A percentile compares a stretch with the other conserved stretches of the same genome.
Evolutionary conservation across 371 early-diverging fungal species (phyloP).

Genomic region (Apophysomyces ossiformis): DNA sequence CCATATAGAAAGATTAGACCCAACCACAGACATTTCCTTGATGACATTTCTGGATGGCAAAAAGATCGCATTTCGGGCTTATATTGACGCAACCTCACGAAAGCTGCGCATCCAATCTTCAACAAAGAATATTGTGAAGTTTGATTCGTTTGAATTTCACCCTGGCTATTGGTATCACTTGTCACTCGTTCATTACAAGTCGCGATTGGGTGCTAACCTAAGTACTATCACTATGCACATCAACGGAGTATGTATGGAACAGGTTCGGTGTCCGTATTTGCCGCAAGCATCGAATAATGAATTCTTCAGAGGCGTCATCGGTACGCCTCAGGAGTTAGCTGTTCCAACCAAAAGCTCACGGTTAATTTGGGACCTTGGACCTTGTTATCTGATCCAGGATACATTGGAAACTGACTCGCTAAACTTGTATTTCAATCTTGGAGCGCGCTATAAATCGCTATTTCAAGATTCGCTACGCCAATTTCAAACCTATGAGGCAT

Average conservation of each 20-base stretch:
- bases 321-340: constrained; percentile 43
- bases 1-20: constrained; percentile 66
- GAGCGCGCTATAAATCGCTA: constrained; percentile 66
- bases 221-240: constrained; percentile 66
- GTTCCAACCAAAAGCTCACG: constrained; percentile 22
- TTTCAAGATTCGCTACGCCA: constrained; percentile 72
- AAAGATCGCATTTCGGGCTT: constrained; percentile 39
- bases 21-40: constrained; percentile 46
- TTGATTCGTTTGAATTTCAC: constrained; percentile 59
- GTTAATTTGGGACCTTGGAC: constrained; percentile 72
- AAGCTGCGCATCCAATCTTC: constrained; percentile 51
- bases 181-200: constrained; percentile 69
- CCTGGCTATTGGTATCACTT: constrained; percentile 76
- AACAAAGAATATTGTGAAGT: constrained; percentile 52
- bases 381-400: constrained; percentile 67
- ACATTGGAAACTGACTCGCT: constrained; percentile 63
- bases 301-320: constrained; percentile 42
- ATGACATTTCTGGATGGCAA: constrained; percentile 59
- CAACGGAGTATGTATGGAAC: constrained; percentile 67
- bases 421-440: constrained; percentile 65
- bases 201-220: constrained; percentile 56
- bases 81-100: constrained; percentile 55
- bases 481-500: constrained; percentile 73
- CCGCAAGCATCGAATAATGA: constrained; percentile 49
- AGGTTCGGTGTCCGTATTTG: constrained; percentile 63